Evolutionary conservation across 805 yeast species (phyloP).

Genomic region (Phaffomyces opuntiae): DNA sequence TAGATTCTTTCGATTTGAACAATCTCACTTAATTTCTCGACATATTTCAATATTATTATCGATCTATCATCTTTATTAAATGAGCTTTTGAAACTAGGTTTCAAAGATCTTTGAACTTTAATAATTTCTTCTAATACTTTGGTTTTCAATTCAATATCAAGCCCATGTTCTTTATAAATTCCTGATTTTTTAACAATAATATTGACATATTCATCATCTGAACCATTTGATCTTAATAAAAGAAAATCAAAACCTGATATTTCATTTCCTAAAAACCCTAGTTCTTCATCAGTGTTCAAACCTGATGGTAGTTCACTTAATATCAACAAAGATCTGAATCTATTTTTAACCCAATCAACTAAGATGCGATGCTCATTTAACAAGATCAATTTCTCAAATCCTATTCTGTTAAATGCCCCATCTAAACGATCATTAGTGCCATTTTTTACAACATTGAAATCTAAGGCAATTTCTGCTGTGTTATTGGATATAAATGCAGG

Average conservation of each 20-base stretch:
- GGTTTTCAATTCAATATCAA: slow-evolving; percentile 32
- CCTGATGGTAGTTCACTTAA: slow-evolving; percentile 40
- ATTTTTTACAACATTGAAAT: background rate
- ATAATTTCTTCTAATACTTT: slow-evolving; percentile 33
- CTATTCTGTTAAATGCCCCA: slow-evolving; percentile 40
- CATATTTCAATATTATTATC: slow-evolving; percentile 39
- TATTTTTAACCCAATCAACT: slow-evolving; percentile 60
- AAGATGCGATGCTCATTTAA: slow-evolving; percentile 58
- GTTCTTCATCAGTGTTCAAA: slow-evolving; percentile 16
- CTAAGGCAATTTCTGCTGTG: slow-evolving; percentile 20
- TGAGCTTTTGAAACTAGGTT: slow-evolving; percentile 16
- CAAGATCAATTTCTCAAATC: slow-evolving; percentile 36
- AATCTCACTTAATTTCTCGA: slow-evolving; percentile 46
- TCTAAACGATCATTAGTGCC: slow-evolving; percentile 38
- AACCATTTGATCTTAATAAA: slow-evolving; percentile 33
- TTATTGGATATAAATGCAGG: slow-evolving; percentile 34
- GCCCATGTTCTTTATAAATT: slow-evolving; percentile 50
- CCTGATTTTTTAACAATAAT: slow-evolving; percentile 37
- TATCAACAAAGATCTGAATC: slow-evolving; percentile 54
- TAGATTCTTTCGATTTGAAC: slow-evolving; percentile 63
- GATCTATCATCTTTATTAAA: slow-evolving; percentile 37
- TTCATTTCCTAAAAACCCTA: slow-evolving; percentile 10
- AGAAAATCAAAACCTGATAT: slow-evolving; percentile 24
- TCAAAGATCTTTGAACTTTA: slow-evolving; percentile 19
- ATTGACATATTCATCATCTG: slow-evolving; percentile 38